These are phyloP conservation scores for Nothophaeocryptopus gaeumannii DNA, from an alignment of 2,329 filamentous ascomycete genomes.

Conservation along the genomic window DNA sequence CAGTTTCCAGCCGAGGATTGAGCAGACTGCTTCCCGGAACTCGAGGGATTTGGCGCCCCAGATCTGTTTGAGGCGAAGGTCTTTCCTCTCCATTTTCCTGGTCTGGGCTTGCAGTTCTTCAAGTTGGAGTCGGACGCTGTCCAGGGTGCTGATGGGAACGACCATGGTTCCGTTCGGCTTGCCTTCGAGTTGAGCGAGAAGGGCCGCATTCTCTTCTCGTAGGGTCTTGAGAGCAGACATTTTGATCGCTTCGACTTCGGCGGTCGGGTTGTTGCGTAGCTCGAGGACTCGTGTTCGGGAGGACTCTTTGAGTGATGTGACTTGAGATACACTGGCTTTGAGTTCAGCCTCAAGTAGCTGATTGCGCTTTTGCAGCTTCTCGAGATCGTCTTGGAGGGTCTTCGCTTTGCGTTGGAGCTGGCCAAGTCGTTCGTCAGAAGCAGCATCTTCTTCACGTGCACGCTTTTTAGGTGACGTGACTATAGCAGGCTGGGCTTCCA, in stretches of 20 bases:
- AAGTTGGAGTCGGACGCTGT: conserved; percentile 72
- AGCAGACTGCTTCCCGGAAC: conserved; percentile 92
- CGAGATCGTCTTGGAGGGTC: conserved; percentile 74
- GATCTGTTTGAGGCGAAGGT: conserved; percentile 83
- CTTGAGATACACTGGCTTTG: conserved; percentile 68
- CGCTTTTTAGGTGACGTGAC: conserved; percentile 50
- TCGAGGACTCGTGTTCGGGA: conserved; percentile 80
- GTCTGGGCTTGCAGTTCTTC: conserved; percentile 52
- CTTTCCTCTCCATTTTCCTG: conserved; percentile 73
- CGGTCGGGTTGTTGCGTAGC: conserved; percentile 86
- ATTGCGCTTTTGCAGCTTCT: conserved; percentile 65
- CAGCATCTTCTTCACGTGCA: conserved; percentile 47
- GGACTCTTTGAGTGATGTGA: conserved; percentile 63
- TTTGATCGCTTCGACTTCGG: conserved; percentile 81
- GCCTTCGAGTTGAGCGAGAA: conserved; percentile 64
- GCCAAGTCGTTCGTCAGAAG: conserved; percentile 68
- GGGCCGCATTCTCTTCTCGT: conserved; percentile 75
- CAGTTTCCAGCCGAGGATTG: conserved; percentile 87
- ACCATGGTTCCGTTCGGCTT: conserved; percentile 51
- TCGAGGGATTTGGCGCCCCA: conserved; percentile 88
- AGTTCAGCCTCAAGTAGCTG: conserved; percentile 73
- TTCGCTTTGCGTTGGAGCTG: conserved; percentile 85
- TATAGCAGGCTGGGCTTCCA: conserved; percentile 61
- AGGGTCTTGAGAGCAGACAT: conserved; percentile 73
- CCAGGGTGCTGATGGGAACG: conserved; percentile 74